Conservation (phyloP, 2,329 filamentous ascomycete species). For the Sclerotinia spermophila region DNA sequence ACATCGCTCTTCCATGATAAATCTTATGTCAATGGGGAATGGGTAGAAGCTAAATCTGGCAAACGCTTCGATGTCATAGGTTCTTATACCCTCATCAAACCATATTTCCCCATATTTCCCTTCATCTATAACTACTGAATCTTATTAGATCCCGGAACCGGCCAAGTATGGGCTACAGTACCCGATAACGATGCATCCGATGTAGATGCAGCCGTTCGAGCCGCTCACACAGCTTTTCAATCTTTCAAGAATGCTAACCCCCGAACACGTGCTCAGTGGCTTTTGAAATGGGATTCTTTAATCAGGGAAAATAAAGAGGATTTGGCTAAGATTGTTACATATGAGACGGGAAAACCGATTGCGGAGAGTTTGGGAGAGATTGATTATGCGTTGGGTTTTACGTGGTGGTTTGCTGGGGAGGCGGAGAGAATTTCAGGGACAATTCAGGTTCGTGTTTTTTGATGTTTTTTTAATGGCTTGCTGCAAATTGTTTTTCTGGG, state of each 20-base stretch:
- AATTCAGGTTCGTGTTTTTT: slow-evolving; percentile 39
- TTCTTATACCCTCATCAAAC: slow-evolving; percentile 27
- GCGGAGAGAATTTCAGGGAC: slow-evolving; percentile 61
- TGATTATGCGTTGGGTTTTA: slow-evolving; percentile 50
- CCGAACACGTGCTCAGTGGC: slow-evolving; percentile 55
- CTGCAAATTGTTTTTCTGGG: neutral
- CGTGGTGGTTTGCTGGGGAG: slow-evolving; percentile 57
- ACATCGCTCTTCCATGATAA: slow-evolving; percentile 51
- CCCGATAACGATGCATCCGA: slow-evolving; percentile 50
- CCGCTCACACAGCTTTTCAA: slow-evolving; percentile 58
- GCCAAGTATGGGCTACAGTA: slow-evolving; percentile 43
- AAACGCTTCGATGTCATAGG: slow-evolving; percentile 55
- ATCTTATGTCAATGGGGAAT: slow-evolving; percentile 52
- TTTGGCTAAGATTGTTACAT: slow-evolving; percentile 58
- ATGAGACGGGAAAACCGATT: slow-evolving; percentile 54
- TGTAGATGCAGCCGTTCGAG: slow-evolving; percentile 56
- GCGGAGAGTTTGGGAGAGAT: slow-evolving; percentile 50
- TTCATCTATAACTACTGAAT: neutral
- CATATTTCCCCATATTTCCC: neutral
- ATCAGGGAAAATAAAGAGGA: slow-evolving; percentile 61
- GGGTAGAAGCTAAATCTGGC: slow-evolving; percentile 53
- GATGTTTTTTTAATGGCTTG: neutral
- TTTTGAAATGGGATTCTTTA: slow-evolving; percentile 62
- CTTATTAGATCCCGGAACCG: slow-evolving; percentile 44
- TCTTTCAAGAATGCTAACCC: slow-evolving; percentile 58